Conservation (phyloP, 352 stramenopile genomes). For the Phytophthora pseudosyringae region DNA sequence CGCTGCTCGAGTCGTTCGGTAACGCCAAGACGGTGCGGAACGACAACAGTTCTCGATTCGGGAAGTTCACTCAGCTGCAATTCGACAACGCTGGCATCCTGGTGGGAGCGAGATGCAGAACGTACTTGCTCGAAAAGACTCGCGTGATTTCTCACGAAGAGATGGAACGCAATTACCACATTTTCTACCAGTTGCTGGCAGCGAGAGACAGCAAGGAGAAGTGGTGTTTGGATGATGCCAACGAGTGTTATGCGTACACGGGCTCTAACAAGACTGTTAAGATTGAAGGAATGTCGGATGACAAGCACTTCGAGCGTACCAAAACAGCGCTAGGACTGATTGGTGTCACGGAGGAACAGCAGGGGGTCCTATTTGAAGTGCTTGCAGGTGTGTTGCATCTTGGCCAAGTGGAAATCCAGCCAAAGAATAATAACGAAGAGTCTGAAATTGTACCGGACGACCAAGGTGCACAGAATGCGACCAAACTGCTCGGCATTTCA, state of each 20-base stretch:
- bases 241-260: conserved; percentile 67
- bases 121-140: conserved; percentile 95
- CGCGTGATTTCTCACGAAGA: conserved; percentile 80
- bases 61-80: conserved; percentile 97
- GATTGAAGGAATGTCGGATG: conserved; percentile 80
- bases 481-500: conserved; percentile 63
- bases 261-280: conserved; percentile 59
- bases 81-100: conserved; percentile 84
- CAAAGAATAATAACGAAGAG: conserved; percentile 82
- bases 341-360: conserved; percentile 61
- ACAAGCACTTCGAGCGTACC: conserved; percentile 74
- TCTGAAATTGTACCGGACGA: conserved; percentile 52
- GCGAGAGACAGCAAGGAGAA: conserved; percentile 36
- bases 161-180: conserved; percentile 83
- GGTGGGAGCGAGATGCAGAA: conserved; percentile 78
- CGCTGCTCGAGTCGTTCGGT: conserved; percentile 85
- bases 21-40: conserved; percentile 97
- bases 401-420: conserved; percentile 93
- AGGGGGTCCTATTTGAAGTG: conserved; percentile 73
- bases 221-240: conserved; percentile 60
- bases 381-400: conserved; percentile 95
- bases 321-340: conserved; percentile 69
- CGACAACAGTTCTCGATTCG: conserved; percentile 96
- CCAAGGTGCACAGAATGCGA: conserved; percentile 44
- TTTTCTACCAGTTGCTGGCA: conserved; percentile 75